Percentiles rank a stretch among this genome's conserved stretches.
These are phyloP conservation scores for Exidia glandulosa DNA, from an alignment of 768 basidiomycete genomes.

Conservation along the genomic window DNA sequence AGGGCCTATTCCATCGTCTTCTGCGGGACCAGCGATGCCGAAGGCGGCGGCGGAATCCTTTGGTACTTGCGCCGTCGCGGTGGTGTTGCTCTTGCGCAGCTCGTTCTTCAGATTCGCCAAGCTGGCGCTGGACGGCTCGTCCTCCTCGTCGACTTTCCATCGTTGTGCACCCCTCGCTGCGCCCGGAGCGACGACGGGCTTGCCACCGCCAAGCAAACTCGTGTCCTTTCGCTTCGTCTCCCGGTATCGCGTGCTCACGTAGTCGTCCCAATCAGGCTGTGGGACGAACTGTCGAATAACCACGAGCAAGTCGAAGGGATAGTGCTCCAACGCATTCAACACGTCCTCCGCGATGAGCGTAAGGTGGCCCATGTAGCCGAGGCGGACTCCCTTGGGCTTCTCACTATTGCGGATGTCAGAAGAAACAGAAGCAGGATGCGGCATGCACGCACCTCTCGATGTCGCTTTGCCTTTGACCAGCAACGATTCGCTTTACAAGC, in stretches of 20 bases:
- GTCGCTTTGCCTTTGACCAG: constrained; percentile 76
- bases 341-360: constrained; percentile 93
- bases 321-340: constrained; percentile 77
- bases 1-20: constrained; percentile 30
- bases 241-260: constrained; percentile 72
- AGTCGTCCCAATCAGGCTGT: constrained; percentile 78
- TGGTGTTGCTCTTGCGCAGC: too few species aligned
- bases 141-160: constrained; percentile 68
- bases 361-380: constrained; percentile 96
- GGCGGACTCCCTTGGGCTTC: constrained; percentile 64
- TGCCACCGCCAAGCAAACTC: constrained; percentile 75
- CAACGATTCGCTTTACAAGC: constrained; percentile 76
- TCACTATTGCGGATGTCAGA: constrained; percentile 28
- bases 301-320: constrained; percentile 65
- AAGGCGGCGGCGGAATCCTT: constrained; percentile 47
- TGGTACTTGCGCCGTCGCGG: constrained; percentile 33
- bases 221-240: constrained; percentile 80
- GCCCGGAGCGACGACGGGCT: constrained; percentile 40
- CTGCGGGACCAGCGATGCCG: constrained; percentile 34
- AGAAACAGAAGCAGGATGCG: constrained; percentile 1
- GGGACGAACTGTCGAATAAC: constrained; percentile 59
- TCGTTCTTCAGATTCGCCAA: constrained; percentile 34
- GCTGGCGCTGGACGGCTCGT: constrained; percentile 18
- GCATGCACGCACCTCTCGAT: constrained; percentile 43
- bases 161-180: constrained; percentile 19